These are phyloP conservation scores for Linnemannia exigua DNA, from an alignment of 192 early-diverging fungal genomes.

Conservation along the genomic window DNA sequence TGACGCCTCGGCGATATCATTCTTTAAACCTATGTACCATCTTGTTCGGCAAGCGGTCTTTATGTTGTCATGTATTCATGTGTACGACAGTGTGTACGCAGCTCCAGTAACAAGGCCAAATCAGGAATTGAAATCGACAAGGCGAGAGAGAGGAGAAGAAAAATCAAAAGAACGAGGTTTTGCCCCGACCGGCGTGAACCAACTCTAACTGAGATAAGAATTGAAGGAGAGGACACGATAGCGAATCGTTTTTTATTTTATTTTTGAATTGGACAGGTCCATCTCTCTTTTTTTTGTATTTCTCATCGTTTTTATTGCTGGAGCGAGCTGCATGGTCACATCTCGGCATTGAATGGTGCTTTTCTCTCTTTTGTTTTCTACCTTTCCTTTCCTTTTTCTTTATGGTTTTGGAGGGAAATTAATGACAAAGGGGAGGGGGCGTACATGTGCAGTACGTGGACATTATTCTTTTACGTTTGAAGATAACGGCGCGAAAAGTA, in stretches of 20 bases:
- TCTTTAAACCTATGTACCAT: not conserved
- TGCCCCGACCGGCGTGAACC: not conserved
- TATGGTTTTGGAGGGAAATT: not conserved
- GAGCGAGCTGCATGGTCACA: not conserved
- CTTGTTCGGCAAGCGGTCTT: not conserved
- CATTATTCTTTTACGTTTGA: not conserved
- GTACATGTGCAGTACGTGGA: no score
- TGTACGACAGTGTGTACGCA: not conserved
- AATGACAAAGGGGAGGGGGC: not conserved
- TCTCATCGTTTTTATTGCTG: no score
- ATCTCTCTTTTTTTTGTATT: not conserved
- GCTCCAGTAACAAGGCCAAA: not conserved
- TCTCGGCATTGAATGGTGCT: not conserved
- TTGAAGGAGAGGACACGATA: not conserved
- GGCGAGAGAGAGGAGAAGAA: not conserved
- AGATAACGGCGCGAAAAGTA: not conserved
- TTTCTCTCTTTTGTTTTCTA: no score
- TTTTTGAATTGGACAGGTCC: not conserved
- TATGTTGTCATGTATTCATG: constrained; percentile 5
- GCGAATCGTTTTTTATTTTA: not conserved
- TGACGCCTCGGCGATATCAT: no score
- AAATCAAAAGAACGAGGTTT: constrained; percentile 2
- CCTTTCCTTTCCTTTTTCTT: no score
- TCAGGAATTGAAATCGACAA: not conserved
- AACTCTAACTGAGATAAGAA: constrained; percentile 42